phyloP scores from a whole-genome alignment of 148 eudicot genomes.

The Rhododendron henanense region DNA sequence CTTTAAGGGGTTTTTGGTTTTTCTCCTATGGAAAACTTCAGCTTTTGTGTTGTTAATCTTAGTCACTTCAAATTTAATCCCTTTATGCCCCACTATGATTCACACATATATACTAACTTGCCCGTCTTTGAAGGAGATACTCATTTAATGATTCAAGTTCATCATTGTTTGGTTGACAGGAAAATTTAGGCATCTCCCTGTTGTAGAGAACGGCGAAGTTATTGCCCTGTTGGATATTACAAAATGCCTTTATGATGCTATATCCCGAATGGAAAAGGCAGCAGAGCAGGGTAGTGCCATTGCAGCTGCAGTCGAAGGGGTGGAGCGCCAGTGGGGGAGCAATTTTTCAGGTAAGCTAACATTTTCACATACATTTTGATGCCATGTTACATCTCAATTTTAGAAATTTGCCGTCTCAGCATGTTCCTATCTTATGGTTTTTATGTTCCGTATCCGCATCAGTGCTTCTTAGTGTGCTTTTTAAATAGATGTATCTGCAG shows the following conservation, averaged over 20 bases:
- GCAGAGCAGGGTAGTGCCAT: slow-evolving; percentile 98
- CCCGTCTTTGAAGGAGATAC: neutral
- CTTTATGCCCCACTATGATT: neutral
- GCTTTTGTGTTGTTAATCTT: slow-evolving; percentile 1
- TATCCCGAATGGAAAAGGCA: slow-evolving; percentile 94
- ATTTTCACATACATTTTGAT: neutral
- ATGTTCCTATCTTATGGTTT: neutral
- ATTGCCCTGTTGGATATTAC: slow-evolving; percentile 92
- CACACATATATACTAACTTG: neutral
- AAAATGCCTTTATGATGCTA: slow-evolving; percentile 96
- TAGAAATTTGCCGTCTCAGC: neutral
- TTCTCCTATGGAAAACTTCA: neutral
- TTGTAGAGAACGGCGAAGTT: slow-evolving; percentile 98
- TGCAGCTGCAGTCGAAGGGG: slow-evolving; percentile 99
- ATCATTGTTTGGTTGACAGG: slow-evolving; percentile 39
- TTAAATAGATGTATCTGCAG: neutral
- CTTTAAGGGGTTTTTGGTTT: neutral
- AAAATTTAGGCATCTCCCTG: slow-evolving; percentile 95
- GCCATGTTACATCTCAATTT: neutral
- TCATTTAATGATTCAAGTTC: neutral
- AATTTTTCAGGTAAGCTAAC: slow-evolving; percentile 61
- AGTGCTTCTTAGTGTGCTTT: neutral
- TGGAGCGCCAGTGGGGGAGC: slow-evolving; percentile 87
- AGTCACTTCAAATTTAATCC: neutral
- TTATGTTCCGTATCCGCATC: neutral